Evolutionary conservation across 495 filamentous ascomycete species (phyloP), one percentile per base, ranked within the genome.

Genomic region (Aspergillus sparsus): DNA sequence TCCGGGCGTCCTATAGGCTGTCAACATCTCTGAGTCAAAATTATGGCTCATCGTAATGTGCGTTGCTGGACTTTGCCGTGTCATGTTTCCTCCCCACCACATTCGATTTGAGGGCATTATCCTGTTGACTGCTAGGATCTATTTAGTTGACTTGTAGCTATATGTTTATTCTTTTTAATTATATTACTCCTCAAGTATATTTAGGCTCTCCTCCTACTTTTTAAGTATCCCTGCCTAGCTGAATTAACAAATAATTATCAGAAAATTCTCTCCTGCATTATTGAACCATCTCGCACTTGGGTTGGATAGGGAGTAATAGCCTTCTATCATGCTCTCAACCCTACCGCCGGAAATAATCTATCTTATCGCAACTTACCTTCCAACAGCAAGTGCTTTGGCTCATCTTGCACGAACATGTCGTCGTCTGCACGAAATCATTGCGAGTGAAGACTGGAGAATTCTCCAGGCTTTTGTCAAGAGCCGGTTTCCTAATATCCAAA

Each of bases 321-420:
- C 34, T 27, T 59, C 16, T 60, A 65, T 53, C 11, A 76, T 75
- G 71, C 76, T 87, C 37, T 62, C 73, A 33, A 69, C 77, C n/a
- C 77, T 90, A 32, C 87, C 87, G 4, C 72, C 80, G 8, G 87
- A 89, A 68, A 80, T 89, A 10, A 77, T 89, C 7, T 79, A 77
- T 42, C 74, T 84, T 1, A 80, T 90, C 46, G 71, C 78, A 45
- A 62, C 68, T 53, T 72, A 84, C 64, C 69, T 89, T 6, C 80
- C 83, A 3, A 80, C 77, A 13, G 81, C 79, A n/a, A 77, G 66
- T 58, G 71, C 70, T 44, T 50, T 90, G 55, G 63, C 70, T 2
- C 53, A 66, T 51, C 68, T 89, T 21, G 70, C 83, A 2, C 71
- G 73, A 34, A 83, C 82, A 12, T 85, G 78, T 63, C 81, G 64